Evolutionary conservation across 176 grass and related monocot genomes (phyloP), one percentile per base, ranked within the genome.

Genomic region (Guadua angustifolia): DNA sequence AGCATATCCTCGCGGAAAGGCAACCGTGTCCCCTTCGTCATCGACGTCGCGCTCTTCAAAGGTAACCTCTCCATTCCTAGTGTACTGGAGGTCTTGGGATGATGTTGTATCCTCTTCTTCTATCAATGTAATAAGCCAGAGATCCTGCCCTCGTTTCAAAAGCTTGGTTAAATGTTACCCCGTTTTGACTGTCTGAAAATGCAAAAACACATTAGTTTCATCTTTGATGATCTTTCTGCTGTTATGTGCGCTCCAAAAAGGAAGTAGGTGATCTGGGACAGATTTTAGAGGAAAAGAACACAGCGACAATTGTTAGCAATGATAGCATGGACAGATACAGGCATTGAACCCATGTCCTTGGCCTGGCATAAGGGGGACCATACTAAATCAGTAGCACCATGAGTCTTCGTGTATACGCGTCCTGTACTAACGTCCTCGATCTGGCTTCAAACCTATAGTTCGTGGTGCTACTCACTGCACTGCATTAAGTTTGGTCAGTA

Each of bases 281-380:
- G 17, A 12, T 33, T 40, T 53, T 74, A 40, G 69, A 80, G 10
- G 32, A 79, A 46, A 57, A 4, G 5, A 64, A 21, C 25, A 51
- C 2, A 17, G 7, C 7, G 6, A 42, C 12, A 44, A 67, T 25
- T 47, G 8, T 66, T 79, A 52, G 44, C 58, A 26, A 19, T 77
- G 12, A 25, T 36, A 46, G 13, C 72, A 24, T 50, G 59, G 60
- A 18, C 50, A 19, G 45, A 76, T 43, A 68, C 22, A 32, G 5
- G 4, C 32, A 39, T 70, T 68, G 22, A 77, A 44, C 13, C n/a
- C 55, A 64, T 44, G 73, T 45, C 74, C 80, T 66, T 73, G 18
- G 66, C 15, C 51, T 71, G 44, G 33, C 65, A 39, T 26, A 71
- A 69, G 9, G n/a, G 77, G 82, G 43, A 45, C 80, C 73, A 66